phyloP scores from a whole-genome alignment of 768 basidiomycete genomes.

The Pisolithus orientalis region DNA sequence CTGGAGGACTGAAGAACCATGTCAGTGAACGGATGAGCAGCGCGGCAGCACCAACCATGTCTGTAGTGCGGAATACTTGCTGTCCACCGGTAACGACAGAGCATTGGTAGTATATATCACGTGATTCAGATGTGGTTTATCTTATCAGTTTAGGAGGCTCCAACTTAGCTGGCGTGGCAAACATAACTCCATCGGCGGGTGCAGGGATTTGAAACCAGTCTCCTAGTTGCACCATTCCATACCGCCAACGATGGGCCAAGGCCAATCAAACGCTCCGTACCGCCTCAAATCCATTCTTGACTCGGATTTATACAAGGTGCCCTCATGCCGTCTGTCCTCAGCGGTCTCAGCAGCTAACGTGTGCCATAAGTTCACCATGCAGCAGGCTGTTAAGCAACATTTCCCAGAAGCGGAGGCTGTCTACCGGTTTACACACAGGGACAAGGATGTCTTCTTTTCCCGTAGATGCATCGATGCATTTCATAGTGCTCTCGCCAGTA shows the following conservation, averaged over 20 bases:
- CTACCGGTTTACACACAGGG: slow-evolving; percentile 81
- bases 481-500: slow-evolving; percentile 50
- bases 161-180: too few relatives aligned
- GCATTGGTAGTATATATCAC: background rate
- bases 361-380: slow-evolving; percentile 77
- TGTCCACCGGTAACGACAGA: too few relatives aligned
- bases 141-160: background rate
- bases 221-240: background rate
- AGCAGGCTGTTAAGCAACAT: slow-evolving; percentile 77
- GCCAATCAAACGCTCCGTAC: slow-evolving; percentile 1
- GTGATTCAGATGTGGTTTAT: background rate
- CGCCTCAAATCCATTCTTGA: slow-evolving; percentile 63
- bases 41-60: slow-evolving; percentile 1
- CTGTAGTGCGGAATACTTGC: background rate
- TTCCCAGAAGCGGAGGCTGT: slow-evolving; percentile 67
- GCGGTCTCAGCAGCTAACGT: background rate
- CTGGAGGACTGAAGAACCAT: slow-evolving; percentile 36
- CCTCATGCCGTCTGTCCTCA: too few relatives aligned
- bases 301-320: slow-evolving; percentile 93
- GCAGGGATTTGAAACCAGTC: background rate
- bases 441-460: slow-evolving; percentile 57
- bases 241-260: background rate
- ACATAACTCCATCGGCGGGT: too few relatives aligned
- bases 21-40: background rate
- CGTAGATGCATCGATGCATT: slow-evolving; percentile 20